Base-by-base conservation (phyloP, 2,329 filamentous ascomycete species). In the Curvularia eragrostidis region DNA sequence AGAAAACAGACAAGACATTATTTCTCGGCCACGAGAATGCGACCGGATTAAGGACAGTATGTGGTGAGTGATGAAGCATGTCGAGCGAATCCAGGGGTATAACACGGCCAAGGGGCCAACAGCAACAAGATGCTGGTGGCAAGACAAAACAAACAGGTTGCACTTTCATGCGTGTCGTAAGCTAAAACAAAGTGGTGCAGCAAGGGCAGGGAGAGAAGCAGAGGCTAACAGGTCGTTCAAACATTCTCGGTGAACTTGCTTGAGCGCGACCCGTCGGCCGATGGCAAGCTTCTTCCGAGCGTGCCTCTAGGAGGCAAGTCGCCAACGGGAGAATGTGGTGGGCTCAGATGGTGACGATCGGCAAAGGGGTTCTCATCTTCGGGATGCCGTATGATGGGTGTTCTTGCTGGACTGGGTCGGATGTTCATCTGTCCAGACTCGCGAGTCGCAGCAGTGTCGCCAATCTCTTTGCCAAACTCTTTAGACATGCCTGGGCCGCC, bases 331-430 rank as follows among this genome's bases (percentile, higher is more conserved):
- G 63, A 79, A 72, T 62, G 77, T 66, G 56, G 81, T 59, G 65
- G 76, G 65, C 70, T 82, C 10, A 75, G 61, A 5, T 68, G 63
- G 41, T 66, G 51, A 13, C 55, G 63, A 48, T 61, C 69, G 18
- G 68, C 64, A 52, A 68, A 71, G 10, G 68, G 63, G 23, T 70
- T 66, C 38, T 59, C 65, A 7, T 74, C 71, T 23, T 72, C 70
- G 1, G 73, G 66, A 48, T 83, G 79, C 57, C 85, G 83, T 56
- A 84, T 83, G 15, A 89, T 78, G 1, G 88, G 85, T 3, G 85
- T 87, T 52, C 87, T 83, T 18, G 84, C 86, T 15, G 88, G 88
- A n/a, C 88, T 85, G n/a, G 85, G 83, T 12, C 66, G 62, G 18
- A 70, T 56, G 48, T 64, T 70, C 65, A 69, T 70, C 1, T 54